These are phyloP conservation scores for Cryptococcus hybrid DNA, from an alignment of 1,284 basidiomycete genomes.

Conservation along the genomic window DNA sequence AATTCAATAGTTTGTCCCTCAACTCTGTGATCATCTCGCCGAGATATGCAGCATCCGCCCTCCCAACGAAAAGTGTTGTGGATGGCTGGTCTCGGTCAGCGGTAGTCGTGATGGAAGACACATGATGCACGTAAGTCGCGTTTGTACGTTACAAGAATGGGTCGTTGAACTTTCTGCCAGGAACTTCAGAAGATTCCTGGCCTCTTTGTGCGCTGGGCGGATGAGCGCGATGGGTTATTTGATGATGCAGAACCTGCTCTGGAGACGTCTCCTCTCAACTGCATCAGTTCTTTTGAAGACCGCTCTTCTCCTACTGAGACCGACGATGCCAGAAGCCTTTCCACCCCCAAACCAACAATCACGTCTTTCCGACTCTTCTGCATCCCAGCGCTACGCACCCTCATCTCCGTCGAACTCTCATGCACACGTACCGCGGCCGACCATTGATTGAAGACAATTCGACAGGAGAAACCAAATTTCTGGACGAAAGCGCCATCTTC, in stretches of 20 bases:
- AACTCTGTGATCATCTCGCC: conserved; percentile 26
- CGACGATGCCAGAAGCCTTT: not conserved
- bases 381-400: conserved; percentile 8
- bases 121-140: conserved; percentile 23
- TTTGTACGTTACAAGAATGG: not conserved
- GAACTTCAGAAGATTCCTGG: conserved; percentile 28
- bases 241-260: not conserved
- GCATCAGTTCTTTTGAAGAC: not conserved
- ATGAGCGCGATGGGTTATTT: conserved; percentile 16
- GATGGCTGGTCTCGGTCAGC: conserved; percentile 22
- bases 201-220: conserved; percentile 21
- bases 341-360: not conserved
- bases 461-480: conserved; percentile 13
- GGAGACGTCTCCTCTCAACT: not conserved
- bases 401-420: conserved; percentile 9
- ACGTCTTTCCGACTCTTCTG: not conserved
- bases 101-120: conserved; percentile 11
- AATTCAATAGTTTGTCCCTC: conserved; percentile 24
- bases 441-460: conserved; percentile 15
- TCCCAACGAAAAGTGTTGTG: conserved; percentile 7
- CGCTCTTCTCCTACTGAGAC: not conserved
- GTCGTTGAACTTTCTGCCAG: conserved; percentile 6
- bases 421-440: conserved; percentile 29
- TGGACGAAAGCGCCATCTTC: conserved; percentile 35
- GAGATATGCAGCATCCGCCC: conserved; percentile 26